Evolutionary conservation across 305 asterid species (phyloP).

Genomic region (Stenogyne calaminthoides): DNA sequence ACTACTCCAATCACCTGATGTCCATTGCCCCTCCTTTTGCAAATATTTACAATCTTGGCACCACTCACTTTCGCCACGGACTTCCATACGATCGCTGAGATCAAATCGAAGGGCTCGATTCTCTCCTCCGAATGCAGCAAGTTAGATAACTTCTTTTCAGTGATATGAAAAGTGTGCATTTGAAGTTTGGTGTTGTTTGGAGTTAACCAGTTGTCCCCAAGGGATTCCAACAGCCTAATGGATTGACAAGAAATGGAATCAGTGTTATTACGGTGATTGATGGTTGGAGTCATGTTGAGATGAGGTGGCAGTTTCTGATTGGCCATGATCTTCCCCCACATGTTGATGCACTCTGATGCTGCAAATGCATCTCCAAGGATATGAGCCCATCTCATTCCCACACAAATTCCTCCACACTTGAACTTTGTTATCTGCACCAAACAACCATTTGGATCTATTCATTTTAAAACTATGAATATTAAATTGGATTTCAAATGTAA

Average conservation of each 20-base stretch:
- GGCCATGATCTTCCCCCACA: slow-evolving; percentile 49
- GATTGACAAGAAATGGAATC: slow-evolving; percentile 26
- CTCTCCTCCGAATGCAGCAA: slow-evolving; percentile 3
- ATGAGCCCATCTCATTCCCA: slow-evolving; percentile 82
- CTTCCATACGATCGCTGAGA: slow-evolving; percentile 67
- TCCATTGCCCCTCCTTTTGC: slow-evolving; percentile 32
- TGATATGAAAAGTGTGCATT: slow-evolving; percentile 45
- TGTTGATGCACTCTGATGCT: slow-evolving; percentile 58
- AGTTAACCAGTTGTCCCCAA: slow-evolving; percentile 56
- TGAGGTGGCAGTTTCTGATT: slow-evolving; percentile 30
- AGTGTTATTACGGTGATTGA: not conserved
- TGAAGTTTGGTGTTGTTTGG: slow-evolving; percentile 47
- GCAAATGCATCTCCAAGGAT: slow-evolving; percentile 73
- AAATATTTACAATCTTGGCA: slow-evolving; percentile 39
- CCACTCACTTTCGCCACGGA: slow-evolving; percentile 53
- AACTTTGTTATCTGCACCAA: slow-evolving; percentile 59
- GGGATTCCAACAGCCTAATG: slow-evolving; percentile 44
- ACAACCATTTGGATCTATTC: too few relatives aligned
- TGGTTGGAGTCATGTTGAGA: not conserved
- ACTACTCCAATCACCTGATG: slow-evolving; percentile 44
- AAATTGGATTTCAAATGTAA: too few relatives aligned
- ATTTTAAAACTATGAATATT: too few relatives aligned
- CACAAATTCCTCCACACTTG: slow-evolving; percentile 74
- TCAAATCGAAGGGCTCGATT: slow-evolving; percentile 44
- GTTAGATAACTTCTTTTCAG: slow-evolving; percentile 30